phyloP scores from a whole-genome alignment of 2,329 filamentous ascomycete genomes.

The Tympanopsis confertula region DNA sequence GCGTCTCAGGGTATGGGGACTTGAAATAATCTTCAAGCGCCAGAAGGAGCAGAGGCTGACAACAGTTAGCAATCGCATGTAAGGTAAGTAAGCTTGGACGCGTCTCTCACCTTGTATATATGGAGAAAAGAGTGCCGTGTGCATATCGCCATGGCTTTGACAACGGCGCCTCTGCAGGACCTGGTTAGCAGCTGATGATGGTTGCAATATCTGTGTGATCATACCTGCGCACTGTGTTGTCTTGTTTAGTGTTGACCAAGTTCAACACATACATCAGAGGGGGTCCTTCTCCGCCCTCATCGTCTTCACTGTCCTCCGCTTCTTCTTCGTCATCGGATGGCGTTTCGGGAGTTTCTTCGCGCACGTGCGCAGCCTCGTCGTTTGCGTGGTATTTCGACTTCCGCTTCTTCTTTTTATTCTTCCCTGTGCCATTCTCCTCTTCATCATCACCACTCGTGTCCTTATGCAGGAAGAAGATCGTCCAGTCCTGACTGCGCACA shows the following conservation, averaged over 20 bases:
- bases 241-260: constrained; percentile 94
- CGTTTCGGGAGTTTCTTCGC: constrained; percentile 28
- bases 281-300: constrained; percentile 67
- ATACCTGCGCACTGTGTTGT: constrained; percentile 66
- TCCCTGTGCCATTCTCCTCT: constrained; percentile 53
- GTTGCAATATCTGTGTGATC: too few relatives aligned
- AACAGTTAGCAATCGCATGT: constrained; percentile 6
- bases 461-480: constrained; percentile 96
- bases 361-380: constrained; percentile 33
- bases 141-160: constrained; percentile 98
- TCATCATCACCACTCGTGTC: constrained; percentile 78
- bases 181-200: too few relatives aligned
- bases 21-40: constrained; percentile 97
- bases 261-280: constrained; percentile 95
- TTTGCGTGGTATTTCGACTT: constrained; percentile 39
- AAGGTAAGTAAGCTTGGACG: neutral
- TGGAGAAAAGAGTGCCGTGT: constrained; percentile 94
- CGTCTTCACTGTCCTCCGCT: constrained; percentile 46
- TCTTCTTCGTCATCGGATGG: constrained; percentile 31
- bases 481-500: constrained; percentile 92
- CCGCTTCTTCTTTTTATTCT: constrained; percentile 36
- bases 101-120: constrained; percentile 74
- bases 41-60: constrained; percentile 71
- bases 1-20: constrained; percentile 73
- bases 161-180: constrained; percentile 61